Conservation (phyloP, 2,329 filamentous ascomycete species). For the Trichophaea hybrida region DNA sequence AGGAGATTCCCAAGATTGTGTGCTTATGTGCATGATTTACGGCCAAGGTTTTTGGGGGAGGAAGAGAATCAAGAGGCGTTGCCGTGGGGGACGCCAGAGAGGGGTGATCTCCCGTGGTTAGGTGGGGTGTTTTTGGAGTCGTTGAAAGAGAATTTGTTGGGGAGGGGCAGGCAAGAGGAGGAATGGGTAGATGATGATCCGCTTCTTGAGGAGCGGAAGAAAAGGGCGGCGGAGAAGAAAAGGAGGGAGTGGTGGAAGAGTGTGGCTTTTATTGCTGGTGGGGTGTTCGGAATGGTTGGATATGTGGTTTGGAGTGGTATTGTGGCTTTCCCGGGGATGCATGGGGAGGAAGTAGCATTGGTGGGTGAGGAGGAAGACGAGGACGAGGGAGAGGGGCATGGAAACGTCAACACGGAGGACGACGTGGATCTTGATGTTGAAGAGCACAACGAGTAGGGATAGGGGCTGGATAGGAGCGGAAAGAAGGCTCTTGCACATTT, state of each 20-base stretch:
- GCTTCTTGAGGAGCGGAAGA: slow-evolving; percentile 1
- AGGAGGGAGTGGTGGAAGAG: slow-evolving; percentile 23
- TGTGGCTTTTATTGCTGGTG: slow-evolving; percentile 26
- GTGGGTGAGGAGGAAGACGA: slow-evolving; percentile 8
- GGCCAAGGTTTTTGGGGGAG: slow-evolving; percentile 27
- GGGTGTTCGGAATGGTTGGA: slow-evolving; percentile 27
- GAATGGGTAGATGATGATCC: slow-evolving; percentile 3
- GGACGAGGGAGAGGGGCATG: neutral
- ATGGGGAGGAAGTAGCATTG: slow-evolving; percentile 10
- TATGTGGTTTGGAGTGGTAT: slow-evolving; percentile 29
- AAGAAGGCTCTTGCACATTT: too few relatives aligned
- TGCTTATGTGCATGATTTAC: slow-evolving; percentile 28
- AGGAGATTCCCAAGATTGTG: neutral
- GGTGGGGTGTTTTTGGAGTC: slow-evolving; percentile 26
- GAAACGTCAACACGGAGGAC: neutral
- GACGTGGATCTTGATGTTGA: slow-evolving; percentile 1
- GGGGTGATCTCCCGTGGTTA: slow-evolving; percentile 25
- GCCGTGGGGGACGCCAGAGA: slow-evolving; percentile 29
- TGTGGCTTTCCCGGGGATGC: slow-evolving; percentile 10
- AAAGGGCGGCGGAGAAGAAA: slow-evolving; percentile 14
- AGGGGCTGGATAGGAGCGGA: neutral
- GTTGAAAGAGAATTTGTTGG: slow-evolving; percentile 26
- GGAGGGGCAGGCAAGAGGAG: slow-evolving; percentile 22
- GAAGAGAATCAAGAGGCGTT: slow-evolving; percentile 13
- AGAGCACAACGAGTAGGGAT: neutral